A percentile compares a stretch with the other conserved stretches of the same genome.
phyloP scores from a whole-genome alignment of 176 grass and related monocot genomes.

The Musa schizocarpa region DNA sequence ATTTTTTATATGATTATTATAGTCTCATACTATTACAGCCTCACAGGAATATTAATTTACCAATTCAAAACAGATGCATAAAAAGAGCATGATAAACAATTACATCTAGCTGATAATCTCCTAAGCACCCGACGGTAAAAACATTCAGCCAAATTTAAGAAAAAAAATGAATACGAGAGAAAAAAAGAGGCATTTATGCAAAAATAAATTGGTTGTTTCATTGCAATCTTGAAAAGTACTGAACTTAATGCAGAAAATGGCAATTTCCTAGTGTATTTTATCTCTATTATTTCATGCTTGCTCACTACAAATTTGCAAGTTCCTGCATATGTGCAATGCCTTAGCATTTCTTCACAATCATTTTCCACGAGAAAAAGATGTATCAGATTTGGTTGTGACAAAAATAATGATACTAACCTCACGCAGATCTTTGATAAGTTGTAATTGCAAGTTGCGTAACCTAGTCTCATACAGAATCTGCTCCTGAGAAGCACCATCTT shows the following conservation, averaged over 20 bases:
- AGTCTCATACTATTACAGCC: too few relatives aligned
- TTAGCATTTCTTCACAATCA: not conserved
- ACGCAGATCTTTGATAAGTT: constrained; percentile 91
- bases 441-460: constrained; percentile 87
- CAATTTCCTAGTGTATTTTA: too few relatives aligned
- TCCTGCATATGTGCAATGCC: not conserved
- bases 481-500: constrained; percentile 90
- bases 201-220: too few relatives aligned
- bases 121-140: too few relatives aligned
- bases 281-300: too few relatives aligned
- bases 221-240: too few relatives aligned
- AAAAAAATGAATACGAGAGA: not conserved
- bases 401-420: constrained; percentile 44
- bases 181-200: not conserved
- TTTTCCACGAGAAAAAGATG: not conserved
- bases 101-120: too few relatives aligned
- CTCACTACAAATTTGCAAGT: too few relatives aligned
- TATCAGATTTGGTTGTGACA: not conserved
- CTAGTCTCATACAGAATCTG: constrained; percentile 99
- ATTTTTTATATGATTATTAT: not conserved
- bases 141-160: too few relatives aligned
- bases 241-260: too few relatives aligned
- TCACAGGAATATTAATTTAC: too few relatives aligned
- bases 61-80: not conserved
- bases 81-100: not conserved